These are phyloP conservation scores for Pistacia integerrima DNA, from an alignment of 345 rosid species.

Conservation along the genomic window DNA sequence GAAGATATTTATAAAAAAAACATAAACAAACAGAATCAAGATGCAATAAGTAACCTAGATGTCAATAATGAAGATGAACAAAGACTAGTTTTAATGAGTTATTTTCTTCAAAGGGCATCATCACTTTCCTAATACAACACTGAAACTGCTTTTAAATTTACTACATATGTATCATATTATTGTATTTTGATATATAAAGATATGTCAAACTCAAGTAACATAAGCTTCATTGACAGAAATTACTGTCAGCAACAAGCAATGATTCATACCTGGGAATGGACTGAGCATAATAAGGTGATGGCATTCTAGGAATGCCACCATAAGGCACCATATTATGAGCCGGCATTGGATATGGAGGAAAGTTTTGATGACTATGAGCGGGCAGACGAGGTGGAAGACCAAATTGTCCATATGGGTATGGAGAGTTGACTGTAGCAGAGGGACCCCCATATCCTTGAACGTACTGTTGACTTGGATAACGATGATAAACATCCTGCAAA, in stretches of 20 bases:
- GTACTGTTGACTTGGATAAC: constrained; percentile 36
- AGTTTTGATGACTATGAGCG: constrained; percentile 23
- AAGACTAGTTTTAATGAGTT: too few species aligned
- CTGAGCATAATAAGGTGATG: constrained; percentile 6
- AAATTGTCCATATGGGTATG: constrained; percentile 33
- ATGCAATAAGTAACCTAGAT: background rate
- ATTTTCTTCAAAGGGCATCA: background rate
- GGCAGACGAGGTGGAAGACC: constrained; percentile 30
- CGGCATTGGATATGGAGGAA: constrained; percentile 26
- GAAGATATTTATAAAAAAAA: too few species aligned
- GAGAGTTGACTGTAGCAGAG: constrained; percentile 23
- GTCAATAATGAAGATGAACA: too few species aligned
- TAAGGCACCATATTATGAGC: constrained; percentile 31
- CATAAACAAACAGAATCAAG: too few species aligned
- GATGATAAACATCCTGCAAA: constrained; percentile 34
- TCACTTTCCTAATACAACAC: background rate
- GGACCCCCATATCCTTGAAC: constrained; percentile 27
- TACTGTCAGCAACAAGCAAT: constrained; percentile 30
- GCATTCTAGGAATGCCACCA: constrained; percentile 2
- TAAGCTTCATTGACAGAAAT: background rate
- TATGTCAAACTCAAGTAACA: background rate
- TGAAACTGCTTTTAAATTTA: too few species aligned
- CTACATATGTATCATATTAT: too few species aligned
- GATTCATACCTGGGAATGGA: constrained; percentile 33
- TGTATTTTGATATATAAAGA: background rate